Percentiles rank a stretch among this genome's conserved stretches.
These are phyloP conservation scores for Xylaria bambusicola DNA, from an alignment of 495 filamentous ascomycete species.

Conservation along the genomic window DNA sequence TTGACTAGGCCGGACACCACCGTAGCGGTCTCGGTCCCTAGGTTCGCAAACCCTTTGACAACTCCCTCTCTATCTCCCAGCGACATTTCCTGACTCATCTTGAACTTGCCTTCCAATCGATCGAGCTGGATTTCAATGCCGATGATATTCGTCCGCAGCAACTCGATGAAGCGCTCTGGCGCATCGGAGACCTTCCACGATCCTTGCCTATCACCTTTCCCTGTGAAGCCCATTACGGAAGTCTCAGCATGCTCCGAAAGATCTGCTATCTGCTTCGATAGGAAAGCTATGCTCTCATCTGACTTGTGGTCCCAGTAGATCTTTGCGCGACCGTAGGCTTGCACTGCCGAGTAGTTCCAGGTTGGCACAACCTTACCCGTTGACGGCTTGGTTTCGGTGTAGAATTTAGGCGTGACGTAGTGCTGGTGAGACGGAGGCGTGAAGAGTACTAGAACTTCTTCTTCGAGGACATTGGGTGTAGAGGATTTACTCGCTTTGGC, in stretches of 20 bases:
- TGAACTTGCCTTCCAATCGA: slow-evolving; percentile 56
- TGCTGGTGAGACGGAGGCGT: slow-evolving; percentile 50
- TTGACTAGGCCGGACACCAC: slow-evolving; percentile 48
- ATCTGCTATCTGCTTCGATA: slow-evolving; percentile 49
- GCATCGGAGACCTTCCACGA: slow-evolving; percentile 55
- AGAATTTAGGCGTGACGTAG: slow-evolving; percentile 65
- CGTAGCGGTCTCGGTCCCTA: slow-evolving; percentile 44
- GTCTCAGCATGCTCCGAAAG: slow-evolving; percentile 48
- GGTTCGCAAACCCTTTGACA: slow-evolving; percentile 48
- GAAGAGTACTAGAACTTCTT: slow-evolving; percentile 57
- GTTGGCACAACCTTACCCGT: slow-evolving; percentile 63
- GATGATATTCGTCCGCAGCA: slow-evolving; percentile 57
- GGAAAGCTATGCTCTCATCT: slow-evolving; percentile 39
- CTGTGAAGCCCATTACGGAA: slow-evolving; percentile 51
- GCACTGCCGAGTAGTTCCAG: slow-evolving; percentile 62
- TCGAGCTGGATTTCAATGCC: slow-evolving; percentile 55
- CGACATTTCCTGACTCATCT: slow-evolving; percentile 59
- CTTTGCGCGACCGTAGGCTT: slow-evolving; percentile 53
- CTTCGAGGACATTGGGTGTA: slow-evolving; percentile 25
- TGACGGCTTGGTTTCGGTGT: slow-evolving; percentile 55
- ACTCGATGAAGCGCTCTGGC: slow-evolving; percentile 46
- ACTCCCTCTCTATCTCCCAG: slow-evolving; percentile 51
- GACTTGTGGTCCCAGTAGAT: slow-evolving; percentile 48
- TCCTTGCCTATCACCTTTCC: slow-evolving; percentile 30
- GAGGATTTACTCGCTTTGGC: slow-evolving; percentile 17